These are phyloP conservation scores for Dispira parvispora DNA, from an alignment of 192 early-diverging fungal genomes.

Conservation along the genomic window DNA sequence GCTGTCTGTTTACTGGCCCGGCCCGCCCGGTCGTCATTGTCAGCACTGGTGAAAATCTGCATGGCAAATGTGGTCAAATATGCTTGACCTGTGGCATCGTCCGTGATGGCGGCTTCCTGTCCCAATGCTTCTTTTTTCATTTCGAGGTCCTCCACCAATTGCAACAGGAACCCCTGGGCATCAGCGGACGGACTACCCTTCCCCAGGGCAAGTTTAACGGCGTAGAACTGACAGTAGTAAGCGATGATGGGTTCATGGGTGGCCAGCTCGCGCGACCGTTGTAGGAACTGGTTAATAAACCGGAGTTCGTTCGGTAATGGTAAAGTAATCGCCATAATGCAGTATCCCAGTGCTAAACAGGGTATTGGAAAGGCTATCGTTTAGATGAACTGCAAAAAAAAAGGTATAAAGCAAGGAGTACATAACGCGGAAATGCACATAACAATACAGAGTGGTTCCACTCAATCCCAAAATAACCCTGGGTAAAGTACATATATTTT, in stretches of 20 bases:
- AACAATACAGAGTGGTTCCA: too few species aligned
- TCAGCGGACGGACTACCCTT: slow-evolving; percentile 32
- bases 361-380: too few species aligned
- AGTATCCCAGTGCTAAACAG: too few species aligned
- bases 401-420: too few species aligned
- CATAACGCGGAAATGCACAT: too few species aligned
- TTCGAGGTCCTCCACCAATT: slow-evolving; percentile 69
- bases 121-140: slow-evolving; percentile 46
- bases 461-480: too few species aligned
- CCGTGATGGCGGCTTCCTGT: slow-evolving; percentile 46
- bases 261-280: slow-evolving; percentile 62
- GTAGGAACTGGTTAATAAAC: slow-evolving; percentile 59
- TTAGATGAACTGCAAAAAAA: too few species aligned
- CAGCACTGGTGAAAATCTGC: slow-evolving; percentile 74
- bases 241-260: slow-evolving; percentile 73
- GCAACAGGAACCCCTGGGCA: slow-evolving; percentile 40
- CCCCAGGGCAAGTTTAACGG: slow-evolving; percentile 59
- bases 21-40: slow-evolving; percentile 78
- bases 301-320: slow-evolving; percentile 41
- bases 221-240: slow-evolving; percentile 86
- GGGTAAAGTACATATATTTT: too few species aligned
- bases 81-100: slow-evolving; percentile 58
- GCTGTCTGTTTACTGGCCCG: slow-evolving; percentile 65
- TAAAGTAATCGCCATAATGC: slow-evolving; percentile 1
- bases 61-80: slow-evolving; percentile 85